These are phyloP conservation scores for Diaporthe vexans DNA, from an alignment of 2,329 filamentous ascomycete genomes.

Conservation along the genomic window DNA sequence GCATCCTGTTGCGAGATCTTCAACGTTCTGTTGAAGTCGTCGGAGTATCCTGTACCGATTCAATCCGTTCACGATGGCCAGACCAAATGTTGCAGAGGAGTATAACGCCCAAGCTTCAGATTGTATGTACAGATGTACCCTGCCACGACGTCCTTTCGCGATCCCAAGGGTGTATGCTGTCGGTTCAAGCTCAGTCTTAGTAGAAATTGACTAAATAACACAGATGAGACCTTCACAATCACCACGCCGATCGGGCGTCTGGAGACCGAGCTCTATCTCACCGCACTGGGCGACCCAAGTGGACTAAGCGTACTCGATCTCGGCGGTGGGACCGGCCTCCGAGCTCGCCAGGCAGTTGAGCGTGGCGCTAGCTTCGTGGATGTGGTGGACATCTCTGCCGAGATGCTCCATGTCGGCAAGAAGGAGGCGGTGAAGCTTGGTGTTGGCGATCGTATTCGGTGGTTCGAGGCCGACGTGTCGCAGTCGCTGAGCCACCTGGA, in stretches of 20 bases:
- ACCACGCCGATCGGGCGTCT: conserved; percentile 33
- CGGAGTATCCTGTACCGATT: background rate
- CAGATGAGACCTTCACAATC: conserved; percentile 19
- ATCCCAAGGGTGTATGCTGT: too few relatives aligned
- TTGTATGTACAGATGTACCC: background rate
- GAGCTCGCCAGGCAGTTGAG: conserved; percentile 47
- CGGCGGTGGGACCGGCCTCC: conserved; percentile 49
- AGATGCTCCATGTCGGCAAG: conserved; percentile 46
- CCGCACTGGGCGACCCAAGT: conserved; percentile 46
- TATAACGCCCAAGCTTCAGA: background rate
- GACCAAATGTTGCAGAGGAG: background rate
- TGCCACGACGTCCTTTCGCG: too few relatives aligned
- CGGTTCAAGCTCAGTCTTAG: background rate
- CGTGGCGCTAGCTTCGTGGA: conserved; percentile 47
- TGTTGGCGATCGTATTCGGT: conserved; percentile 37
- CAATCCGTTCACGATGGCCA: background rate
- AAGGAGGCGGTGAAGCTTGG: conserved; percentile 14
- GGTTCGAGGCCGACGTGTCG: conserved; percentile 41
- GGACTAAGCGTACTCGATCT: conserved; percentile 49
- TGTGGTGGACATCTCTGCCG: conserved; percentile 48
- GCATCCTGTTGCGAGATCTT: background rate
- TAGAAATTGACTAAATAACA: background rate
- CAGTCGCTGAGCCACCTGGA: conserved; percentile 37
- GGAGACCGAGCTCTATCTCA: conserved; percentile 41
- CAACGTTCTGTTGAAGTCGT: background rate